These are phyloP conservation scores for Vigna mungo DNA, from an alignment of 306 rosid genomes.

Conservation along the genomic window DNA sequence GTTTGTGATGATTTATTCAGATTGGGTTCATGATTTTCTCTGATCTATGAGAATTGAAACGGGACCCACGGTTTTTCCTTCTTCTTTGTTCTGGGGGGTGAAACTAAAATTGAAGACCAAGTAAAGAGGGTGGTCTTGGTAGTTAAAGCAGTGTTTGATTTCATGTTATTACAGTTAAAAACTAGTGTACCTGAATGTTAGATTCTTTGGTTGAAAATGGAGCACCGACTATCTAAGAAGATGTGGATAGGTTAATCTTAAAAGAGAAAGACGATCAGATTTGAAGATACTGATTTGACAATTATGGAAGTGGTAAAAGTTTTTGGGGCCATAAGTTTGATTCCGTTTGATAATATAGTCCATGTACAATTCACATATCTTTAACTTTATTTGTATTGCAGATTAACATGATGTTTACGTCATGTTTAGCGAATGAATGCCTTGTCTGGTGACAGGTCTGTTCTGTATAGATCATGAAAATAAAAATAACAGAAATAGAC, in stretches of 20 bases:
- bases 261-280: constrained; percentile 41
- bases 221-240: constrained; percentile 54
- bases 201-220: constrained; percentile 40
- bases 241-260: constrained; percentile 48
- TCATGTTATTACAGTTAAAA: neutral
- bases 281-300: constrained; percentile 57
- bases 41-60: constrained; percentile 45
- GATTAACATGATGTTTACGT: constrained; percentile 54
- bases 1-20: constrained; percentile 70
- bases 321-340: constrained; percentile 36
- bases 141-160: constrained; percentile 32
- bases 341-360: constrained; percentile 15
- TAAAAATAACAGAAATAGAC: neutral
- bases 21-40: constrained; percentile 60
- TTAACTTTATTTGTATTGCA: constrained; percentile 39
- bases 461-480: neutral
- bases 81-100: neutral
- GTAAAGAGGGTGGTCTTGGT: neutral
- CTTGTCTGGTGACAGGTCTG: constrained; percentile 23
- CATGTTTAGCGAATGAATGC: constrained; percentile 49
- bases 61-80: constrained; percentile 50
- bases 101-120: constrained; percentile 21
- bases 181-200: constrained; percentile 32
- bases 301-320: constrained; percentile 37
- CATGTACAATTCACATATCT: constrained; percentile 19